A percentile compares a stretch with the other conserved stretches of the same genome.
Conservation (phyloP, 768 basidiomycete species). For the Exsudoporus frostii region DNA sequence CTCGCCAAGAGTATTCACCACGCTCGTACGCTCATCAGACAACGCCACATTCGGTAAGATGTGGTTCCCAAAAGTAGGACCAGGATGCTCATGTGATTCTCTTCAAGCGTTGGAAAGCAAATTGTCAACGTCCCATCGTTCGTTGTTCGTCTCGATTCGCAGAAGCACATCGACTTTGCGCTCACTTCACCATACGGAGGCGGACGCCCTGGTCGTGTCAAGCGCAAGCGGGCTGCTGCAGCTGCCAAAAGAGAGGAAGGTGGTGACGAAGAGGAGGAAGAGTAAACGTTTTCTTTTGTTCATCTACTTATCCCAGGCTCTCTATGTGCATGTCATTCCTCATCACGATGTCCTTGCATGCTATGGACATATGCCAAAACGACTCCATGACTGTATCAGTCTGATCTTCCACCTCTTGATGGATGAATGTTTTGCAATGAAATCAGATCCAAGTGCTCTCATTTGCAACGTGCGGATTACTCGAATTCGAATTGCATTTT, state of each 20-base stretch:
- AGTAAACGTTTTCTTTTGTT: slow-evolving; percentile 43
- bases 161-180: slow-evolving; percentile 99
- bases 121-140: slow-evolving; percentile 99
- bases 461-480: not conserved
- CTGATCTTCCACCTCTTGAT: not conserved
- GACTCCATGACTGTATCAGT: slow-evolving; percentile 16
- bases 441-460: not conserved
- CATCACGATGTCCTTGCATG: slow-evolving; percentile 31
- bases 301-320: slow-evolving; percentile 24
- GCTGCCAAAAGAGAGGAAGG: slow-evolving; percentile 90
- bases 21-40: slow-evolving; percentile 95
- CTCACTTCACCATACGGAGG: slow-evolving; percentile 96
- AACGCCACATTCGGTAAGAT: slow-evolving; percentile 93
- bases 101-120: slow-evolving; percentile 90
- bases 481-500: not conserved
- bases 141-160: slow-evolving; percentile 97
- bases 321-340: slow-evolving; percentile 24
- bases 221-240: slow-evolving; percentile 95
- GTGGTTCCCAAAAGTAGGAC: not conserved
- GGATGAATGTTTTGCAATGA: not conserved
- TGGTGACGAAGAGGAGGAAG: slow-evolving; percentile 89
- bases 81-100: not conserved
- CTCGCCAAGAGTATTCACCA: slow-evolving; percentile 99
- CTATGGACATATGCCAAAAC: slow-evolving; percentile 32
- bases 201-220: slow-evolving; percentile 91